Evolutionary conservation across 331 rosid species (phyloP).

Genomic region (Malus hybrid): DNA sequence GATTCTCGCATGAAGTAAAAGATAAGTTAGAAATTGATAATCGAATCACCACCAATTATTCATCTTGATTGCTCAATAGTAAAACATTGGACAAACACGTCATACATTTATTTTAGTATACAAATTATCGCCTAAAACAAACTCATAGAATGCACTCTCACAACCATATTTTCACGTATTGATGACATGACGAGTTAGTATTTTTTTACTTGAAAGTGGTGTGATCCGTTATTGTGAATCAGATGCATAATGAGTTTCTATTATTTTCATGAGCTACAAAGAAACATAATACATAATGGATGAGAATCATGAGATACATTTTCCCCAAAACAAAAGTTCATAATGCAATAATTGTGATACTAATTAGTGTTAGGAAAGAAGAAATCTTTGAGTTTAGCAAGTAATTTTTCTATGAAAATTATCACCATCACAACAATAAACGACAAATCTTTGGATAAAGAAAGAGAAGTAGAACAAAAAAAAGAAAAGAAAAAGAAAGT

Average conservation of each 20-base stretch:
- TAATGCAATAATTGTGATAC: background rate
- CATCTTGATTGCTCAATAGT: background rate
- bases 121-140: background rate
- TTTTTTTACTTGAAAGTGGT: no score
- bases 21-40: no score
- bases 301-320: no score
- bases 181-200: background rate
- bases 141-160: background rate
- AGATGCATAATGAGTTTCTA: no score
- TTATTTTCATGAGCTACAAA: background rate
- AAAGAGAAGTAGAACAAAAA: background rate
- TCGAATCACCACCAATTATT: background rate
- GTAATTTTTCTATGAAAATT: background rate
- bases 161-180: background rate
- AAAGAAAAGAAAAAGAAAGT: background rate
- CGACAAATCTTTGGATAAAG: slow-evolving; percentile 6
- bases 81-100: background rate
- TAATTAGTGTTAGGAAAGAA: background rate
- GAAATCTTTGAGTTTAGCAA: background rate
- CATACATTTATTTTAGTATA: background rate
- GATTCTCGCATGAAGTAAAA: no score
- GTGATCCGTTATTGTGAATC: background rate
- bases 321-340: background rate
- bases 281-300: no score
- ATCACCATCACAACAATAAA: background rate